Percentiles rank a stretch among this genome's conserved stretches.
These are phyloP conservation scores for Pseudocercospora pini-densiflorae DNA, from an alignment of 2,329 filamentous ascomycete species.

Conservation along the genomic window DNA sequence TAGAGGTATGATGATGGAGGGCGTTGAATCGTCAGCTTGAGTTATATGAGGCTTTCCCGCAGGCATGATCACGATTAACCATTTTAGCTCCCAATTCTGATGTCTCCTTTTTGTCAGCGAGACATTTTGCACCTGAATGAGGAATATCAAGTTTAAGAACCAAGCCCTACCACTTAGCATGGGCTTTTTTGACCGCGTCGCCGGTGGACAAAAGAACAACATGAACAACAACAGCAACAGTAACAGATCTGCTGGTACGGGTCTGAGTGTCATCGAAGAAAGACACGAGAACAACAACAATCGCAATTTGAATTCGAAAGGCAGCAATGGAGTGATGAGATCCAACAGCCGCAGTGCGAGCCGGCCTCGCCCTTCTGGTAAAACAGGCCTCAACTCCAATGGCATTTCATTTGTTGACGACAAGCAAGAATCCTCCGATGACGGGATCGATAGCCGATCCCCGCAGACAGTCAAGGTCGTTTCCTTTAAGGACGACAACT, in stretches of 20 bases:
- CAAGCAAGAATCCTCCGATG: constrained; percentile 21
- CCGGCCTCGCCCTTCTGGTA: constrained; percentile 24
- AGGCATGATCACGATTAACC: constrained; percentile 6
- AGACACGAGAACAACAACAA: constrained; percentile 12
- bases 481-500: constrained; percentile 8
- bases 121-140: constrained; percentile 14
- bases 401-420: constrained; percentile 26
- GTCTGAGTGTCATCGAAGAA: constrained; percentile 25
- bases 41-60: constrained; percentile 18
- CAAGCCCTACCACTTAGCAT: constrained; percentile 27
- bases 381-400: constrained; percentile 28
- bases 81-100: constrained; percentile 6
- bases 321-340: constrained; percentile 20
- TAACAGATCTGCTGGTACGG: constrained; percentile 20
- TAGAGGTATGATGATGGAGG: constrained; percentile 16
- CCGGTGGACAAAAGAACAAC: constrained; percentile 7
- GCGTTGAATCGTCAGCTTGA: constrained; percentile 15
- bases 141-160: constrained; percentile 22
- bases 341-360: constrained; percentile 21
- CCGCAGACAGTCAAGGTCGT: constrained; percentile 23
- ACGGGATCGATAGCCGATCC: constrained; percentile 20
- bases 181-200: constrained; percentile 23
- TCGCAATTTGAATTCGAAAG: constrained; percentile 17
- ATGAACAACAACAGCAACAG: constrained; percentile 14
- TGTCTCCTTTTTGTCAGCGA: constrained; percentile 2